A percentile compares a stretch with the other conserved stretches of the same genome.
Conservation (phyloP, 495 filamentous ascomycete species). For the Xylaria acuta region DNA sequence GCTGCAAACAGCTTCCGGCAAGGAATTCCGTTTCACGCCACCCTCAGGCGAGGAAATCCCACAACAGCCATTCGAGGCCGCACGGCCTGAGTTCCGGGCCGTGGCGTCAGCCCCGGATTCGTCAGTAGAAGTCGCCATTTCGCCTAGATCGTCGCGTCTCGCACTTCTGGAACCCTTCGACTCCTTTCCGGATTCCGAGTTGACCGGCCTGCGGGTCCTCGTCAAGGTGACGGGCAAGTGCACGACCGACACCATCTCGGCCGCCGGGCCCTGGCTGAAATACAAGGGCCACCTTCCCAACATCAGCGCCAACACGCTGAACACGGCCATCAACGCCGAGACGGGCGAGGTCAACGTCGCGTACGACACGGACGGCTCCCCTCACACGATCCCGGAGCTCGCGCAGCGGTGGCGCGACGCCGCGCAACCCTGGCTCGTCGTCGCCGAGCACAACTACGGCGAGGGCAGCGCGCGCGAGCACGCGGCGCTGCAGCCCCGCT, state of each 20-base stretch:
- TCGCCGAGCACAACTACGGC: constrained; percentile 98
- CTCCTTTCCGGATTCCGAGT: constrained; percentile 78
- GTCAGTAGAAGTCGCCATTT: constrained; percentile 70
- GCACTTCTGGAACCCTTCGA: constrained; percentile 91
- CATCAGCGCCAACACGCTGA: constrained; percentile 95
- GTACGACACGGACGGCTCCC: constrained; percentile 76
- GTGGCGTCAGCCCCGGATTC: constrained; percentile 72
- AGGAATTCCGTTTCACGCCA: constrained; percentile 83
- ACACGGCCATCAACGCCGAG: constrained; percentile 88
- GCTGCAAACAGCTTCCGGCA: constrained; percentile 79
- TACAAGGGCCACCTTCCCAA: constrained; percentile 99
- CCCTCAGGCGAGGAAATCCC: constrained; percentile 82
- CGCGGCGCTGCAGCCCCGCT: constrained; percentile 94
- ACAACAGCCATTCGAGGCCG: constrained; percentile 74
- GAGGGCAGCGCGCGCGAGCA: constrained; percentile 95
- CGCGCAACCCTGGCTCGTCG: constrained; percentile 82
- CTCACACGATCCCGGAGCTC: constrained; percentile 79
- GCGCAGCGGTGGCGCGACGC: constrained; percentile 78
- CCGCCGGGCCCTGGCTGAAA: constrained; percentile 96
- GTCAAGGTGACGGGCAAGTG: constrained; percentile 97
- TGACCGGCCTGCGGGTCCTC: constrained; percentile 76
- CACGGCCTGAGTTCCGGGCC: constrained; percentile 77
- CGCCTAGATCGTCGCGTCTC: constrained; percentile 84
- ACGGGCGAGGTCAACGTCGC: constrained; percentile 92
- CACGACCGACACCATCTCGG: constrained; percentile 98